Percentiles rank a stretch among this genome's conserved stretches.
Evolutionary conservation across 1,284 basidiomycete genomes (phyloP).

Genomic region (Moesziomyces sp.): DNA sequence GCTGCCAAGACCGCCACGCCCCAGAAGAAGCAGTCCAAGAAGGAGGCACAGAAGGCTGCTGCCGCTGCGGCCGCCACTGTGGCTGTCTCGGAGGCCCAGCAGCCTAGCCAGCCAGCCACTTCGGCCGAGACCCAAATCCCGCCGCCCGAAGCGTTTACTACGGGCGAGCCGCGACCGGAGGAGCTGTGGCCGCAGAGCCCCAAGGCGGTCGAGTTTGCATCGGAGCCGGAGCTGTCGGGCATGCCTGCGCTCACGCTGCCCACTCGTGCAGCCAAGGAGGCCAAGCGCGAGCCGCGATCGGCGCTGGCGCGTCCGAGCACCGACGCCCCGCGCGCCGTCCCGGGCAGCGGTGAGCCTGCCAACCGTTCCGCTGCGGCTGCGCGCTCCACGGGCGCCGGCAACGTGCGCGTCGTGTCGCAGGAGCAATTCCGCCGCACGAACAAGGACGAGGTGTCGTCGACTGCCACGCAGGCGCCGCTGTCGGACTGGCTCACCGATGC

Average conservation of each 20-base stretch:
- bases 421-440: slow-evolving; percentile 50
- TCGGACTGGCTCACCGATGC: slow-evolving; percentile 49
- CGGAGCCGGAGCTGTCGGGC: slow-evolving; percentile 50
- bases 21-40: slow-evolving; percentile 30
- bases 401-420: slow-evolving; percentile 53
- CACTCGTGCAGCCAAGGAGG: slow-evolving; percentile 23
- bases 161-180: slow-evolving; percentile 49
- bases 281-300: slow-evolving; percentile 39
- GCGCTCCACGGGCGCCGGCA: slow-evolving; percentile 43
- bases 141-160: slow-evolving; percentile 27
- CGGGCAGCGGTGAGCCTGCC: slow-evolving; percentile 26
- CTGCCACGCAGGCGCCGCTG: slow-evolving; percentile 33
- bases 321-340: slow-evolving; percentile 11
- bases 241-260: slow-evolving; percentile 26
- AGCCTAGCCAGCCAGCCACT: slow-evolving; percentile 10
- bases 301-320: slow-evolving; percentile 23
- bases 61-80: slow-evolving; percentile 19
- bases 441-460: slow-evolving; percentile 9
- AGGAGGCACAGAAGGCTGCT: slow-evolving; percentile 30
- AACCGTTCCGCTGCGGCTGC: slow-evolving; percentile 25
- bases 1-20: slow-evolving; percentile 11
- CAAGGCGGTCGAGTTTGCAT: slow-evolving; percentile 59
- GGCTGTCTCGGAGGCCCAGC: slow-evolving; percentile 1
- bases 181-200: slow-evolving; percentile 61
- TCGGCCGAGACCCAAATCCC: slow-evolving; percentile 18